These are phyloP conservation scores for Coccomyxa subellipsoidea DNA, from an alignment of 163 green algal genomes.

Conservation along the genomic window DNA sequence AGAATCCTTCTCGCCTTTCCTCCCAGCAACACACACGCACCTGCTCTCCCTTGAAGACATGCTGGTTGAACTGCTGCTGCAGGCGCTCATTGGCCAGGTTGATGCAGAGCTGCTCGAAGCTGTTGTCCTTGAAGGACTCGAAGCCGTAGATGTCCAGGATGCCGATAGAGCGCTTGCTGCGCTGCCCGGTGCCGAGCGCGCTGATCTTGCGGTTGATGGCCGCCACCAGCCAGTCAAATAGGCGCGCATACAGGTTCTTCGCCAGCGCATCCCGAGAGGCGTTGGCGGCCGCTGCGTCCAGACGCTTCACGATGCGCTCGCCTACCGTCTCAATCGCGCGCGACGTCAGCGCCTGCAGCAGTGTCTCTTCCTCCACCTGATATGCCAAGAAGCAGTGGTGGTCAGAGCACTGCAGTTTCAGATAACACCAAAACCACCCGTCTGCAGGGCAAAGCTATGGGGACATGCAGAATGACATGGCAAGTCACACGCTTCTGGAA, in stretches of 20 bases:
- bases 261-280: conserved; percentile 88
- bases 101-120: conserved; percentile 98
- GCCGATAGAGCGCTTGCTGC: conserved; percentile 46
- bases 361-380: conserved; percentile 46
- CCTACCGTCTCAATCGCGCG: conserved; percentile 57
- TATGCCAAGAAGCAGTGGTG: not conserved
- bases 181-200: conserved; percentile 24
- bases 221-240: conserved; percentile 91
- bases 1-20: not conserved
- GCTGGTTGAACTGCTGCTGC: conserved; percentile 96
- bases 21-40: not conserved
- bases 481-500: no score
- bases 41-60: conserved; percentile 92
- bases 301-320: conserved; percentile 48
- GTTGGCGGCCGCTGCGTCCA: conserved; percentile 50
- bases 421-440: no score
- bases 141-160: conserved; percentile 97
- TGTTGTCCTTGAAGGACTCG: conserved; percentile 72
- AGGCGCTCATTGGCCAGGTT: conserved; percentile 99
- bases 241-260: conserved; percentile 70
- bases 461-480: no score
- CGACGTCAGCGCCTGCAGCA: conserved; percentile 80
- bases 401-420: no score
- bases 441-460: no score
- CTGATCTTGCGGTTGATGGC: conserved; percentile 62